Evolutionary conservation across 2,329 filamentous ascomycete species (phyloP), one percentile per base, ranked within the genome.

Genomic region (Sclerotinia borealis): DNA sequence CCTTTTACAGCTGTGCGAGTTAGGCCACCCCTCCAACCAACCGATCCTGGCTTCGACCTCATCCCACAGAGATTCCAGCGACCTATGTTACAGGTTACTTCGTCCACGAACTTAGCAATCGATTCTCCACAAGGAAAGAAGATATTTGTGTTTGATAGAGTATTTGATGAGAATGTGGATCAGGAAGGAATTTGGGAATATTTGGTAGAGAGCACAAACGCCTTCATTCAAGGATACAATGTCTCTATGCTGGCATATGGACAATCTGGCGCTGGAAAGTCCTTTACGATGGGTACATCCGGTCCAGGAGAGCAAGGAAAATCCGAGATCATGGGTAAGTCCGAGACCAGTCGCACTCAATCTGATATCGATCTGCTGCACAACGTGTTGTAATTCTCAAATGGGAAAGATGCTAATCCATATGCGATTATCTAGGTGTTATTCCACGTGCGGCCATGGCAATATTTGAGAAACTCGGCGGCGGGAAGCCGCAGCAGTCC

Each of bases 221-320:
- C 93, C 2, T 99, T 99, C 71, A 80, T 95, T 1, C 92, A 97
- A 74, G 95, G 95, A 61, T 99, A 98, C 83, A 99, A 99, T 85
- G 95, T 99, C 64, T 99, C 95, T 4, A 86, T 99, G 56, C 80
- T 99, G 71, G 95, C 95, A 54, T 99, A 99, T 73, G 95, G 95
- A 69, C 95, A 99, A 79, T 99, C 95, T 34, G 95, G 95, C 63
- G 92, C 95, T 13, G 95, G 95, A 70, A 99, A 99, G 79, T 98
- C 93, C 3, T 98, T 96, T 75, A 99, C 95, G 0, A 99, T 99
- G 95, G 95, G 95, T 63, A 99, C 95, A 0, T 92, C 93, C 0
- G 92, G 92, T 5, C 91, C 93, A 2, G 77, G 77, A 27, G 93
- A 97, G 72, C 89, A 96, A 72, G 81, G 80, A 31, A 83, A 93